A percentile compares a stretch with the other conserved stretches of the same genome.
Evolutionary conservation across 2,329 filamentous ascomycete species (phyloP).

Genomic region (Sordariomycetes sp.): DNA sequence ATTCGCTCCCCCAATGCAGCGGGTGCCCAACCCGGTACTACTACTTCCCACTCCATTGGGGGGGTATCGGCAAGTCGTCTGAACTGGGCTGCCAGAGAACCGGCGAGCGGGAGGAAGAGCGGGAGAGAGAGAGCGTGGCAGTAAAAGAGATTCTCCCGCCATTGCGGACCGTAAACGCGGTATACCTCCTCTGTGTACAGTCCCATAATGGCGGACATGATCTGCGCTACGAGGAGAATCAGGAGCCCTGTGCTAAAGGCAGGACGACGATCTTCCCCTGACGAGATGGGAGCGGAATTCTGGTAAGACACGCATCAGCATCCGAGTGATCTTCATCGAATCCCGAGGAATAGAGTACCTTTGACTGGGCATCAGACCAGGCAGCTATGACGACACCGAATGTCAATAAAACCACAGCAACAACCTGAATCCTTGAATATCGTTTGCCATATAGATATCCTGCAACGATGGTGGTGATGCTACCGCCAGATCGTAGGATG

Average conservation of each 20-base stretch:
- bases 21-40: neutral
- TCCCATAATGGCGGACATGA: conserved; percentile 88
- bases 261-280: conserved; percentile 11
- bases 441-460: conserved; percentile 78
- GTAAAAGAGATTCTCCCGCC: conserved; percentile 96
- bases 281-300: conserved; percentile 5
- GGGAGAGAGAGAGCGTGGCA: conserved; percentile 68
- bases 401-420: conserved; percentile 75
- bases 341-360: conserved; percentile 48
- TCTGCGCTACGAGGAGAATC: conserved; percentile 78
- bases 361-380: conserved; percentile 77
- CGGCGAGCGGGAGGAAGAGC: conserved; percentile 63
- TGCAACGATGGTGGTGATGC: conserved; percentile 90
- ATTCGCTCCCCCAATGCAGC: neutral
- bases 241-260: conserved; percentile 54
- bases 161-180: conserved; percentile 72
- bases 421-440: conserved; percentile 70
- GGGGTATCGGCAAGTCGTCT: conserved; percentile 50
- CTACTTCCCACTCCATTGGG: conserved; percentile 28
- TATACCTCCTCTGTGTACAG: conserved; percentile 92
- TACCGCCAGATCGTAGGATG: conserved; percentile 87
- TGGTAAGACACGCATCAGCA: conserved; percentile 1
- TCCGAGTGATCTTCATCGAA: neutral
- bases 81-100: conserved; percentile 55
- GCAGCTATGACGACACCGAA: conserved; percentile 79